Evolutionary conservation across 768 basidiomycete species (phyloP).

Genomic region (Calocybe cyanea): DNA sequence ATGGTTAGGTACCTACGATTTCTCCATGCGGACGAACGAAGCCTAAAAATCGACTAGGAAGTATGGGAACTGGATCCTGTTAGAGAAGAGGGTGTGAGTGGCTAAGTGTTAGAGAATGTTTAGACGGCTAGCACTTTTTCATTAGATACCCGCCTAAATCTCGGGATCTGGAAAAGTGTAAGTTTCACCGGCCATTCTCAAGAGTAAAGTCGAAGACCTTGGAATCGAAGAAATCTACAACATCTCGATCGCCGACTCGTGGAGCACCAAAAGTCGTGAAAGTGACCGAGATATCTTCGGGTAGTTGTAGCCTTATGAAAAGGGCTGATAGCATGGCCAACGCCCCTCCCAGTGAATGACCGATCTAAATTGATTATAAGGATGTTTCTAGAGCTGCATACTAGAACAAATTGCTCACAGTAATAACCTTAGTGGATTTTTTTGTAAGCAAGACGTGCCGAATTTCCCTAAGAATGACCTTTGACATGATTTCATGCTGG

Average conservation of each 20-base stretch:
- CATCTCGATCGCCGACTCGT: constrained; percentile 35
- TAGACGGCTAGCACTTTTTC: constrained; percentile 15
- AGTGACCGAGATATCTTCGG: constrained; percentile 26
- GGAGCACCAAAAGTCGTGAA: constrained; percentile 36
- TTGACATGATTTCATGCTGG: constrained; percentile 36
- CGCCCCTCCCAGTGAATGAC: constrained; percentile 40
- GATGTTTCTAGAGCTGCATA: neutral
- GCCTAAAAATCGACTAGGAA: constrained; percentile 41
- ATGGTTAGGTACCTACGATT: constrained; percentile 15
- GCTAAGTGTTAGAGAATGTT: neutral
- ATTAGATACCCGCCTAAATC: constrained; percentile 25
- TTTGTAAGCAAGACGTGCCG: constrained; percentile 33
- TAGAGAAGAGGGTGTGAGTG: constrained; percentile 1
- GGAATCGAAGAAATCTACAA: constrained; percentile 34
- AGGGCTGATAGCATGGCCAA: constrained; percentile 39
- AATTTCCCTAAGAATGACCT: constrained; percentile 37
- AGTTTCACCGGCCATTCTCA: neutral
- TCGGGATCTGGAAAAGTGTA: constrained; percentile 14
- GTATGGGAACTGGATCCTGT: constrained; percentile 38
- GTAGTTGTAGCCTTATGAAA: constrained; percentile 33
- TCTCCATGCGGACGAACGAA: constrained; percentile 38
- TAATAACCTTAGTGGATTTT: constrained; percentile 12
- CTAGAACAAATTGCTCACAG: constrained; percentile 2
- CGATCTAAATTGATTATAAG: constrained; percentile 18
- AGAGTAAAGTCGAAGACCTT: no score